phyloP scores from a whole-genome alignment of 169 alveolate genomes.

The Pseudocohnilembus persalinus region DNA sequence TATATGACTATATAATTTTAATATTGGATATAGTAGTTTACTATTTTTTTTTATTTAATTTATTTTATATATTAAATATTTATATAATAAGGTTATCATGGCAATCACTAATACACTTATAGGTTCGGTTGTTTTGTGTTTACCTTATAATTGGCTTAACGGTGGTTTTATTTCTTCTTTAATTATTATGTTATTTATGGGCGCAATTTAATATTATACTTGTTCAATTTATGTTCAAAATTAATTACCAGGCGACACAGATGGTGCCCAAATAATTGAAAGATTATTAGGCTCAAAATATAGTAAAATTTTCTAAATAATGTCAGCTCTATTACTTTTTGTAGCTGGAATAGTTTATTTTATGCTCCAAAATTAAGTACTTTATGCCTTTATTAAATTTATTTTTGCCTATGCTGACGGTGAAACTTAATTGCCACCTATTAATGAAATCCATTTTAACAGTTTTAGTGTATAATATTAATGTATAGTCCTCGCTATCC shows the following conservation, averaged over 20 bases:
- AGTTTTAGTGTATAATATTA: neutral
- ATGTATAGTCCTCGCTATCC: constrained; percentile 1
- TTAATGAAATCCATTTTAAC: neutral
- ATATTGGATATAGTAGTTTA: too few relatives aligned
- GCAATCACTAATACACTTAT: constrained; percentile 15
- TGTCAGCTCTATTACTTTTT: constrained; percentile 1
- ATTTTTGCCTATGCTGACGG: neutral
- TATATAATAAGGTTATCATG: neutral
- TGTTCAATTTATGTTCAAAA: neutral
- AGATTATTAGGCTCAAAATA: constrained; percentile 17
- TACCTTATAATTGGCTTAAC: constrained; percentile 8
- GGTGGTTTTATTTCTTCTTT: constrained; percentile 11
- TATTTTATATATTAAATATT: too few relatives aligned
- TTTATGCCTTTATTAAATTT: constrained; percentile 8
- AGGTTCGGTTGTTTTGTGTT: constrained; percentile 2
- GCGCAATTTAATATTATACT: constrained; percentile 3
- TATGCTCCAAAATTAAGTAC: constrained; percentile 2
- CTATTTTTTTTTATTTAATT: too few relatives aligned
- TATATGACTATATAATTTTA: too few relatives aligned
- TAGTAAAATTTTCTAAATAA: neutral
- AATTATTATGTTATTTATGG: constrained; percentile 23
- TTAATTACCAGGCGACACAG: constrained; percentile 1
- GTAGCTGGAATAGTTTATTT: constrained; percentile 16
- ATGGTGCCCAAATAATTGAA: constrained; percentile 4
- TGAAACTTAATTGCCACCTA: neutral